Conservation (phyloP, 148 eudicot species). For the Pouteria glomerata region DNA sequence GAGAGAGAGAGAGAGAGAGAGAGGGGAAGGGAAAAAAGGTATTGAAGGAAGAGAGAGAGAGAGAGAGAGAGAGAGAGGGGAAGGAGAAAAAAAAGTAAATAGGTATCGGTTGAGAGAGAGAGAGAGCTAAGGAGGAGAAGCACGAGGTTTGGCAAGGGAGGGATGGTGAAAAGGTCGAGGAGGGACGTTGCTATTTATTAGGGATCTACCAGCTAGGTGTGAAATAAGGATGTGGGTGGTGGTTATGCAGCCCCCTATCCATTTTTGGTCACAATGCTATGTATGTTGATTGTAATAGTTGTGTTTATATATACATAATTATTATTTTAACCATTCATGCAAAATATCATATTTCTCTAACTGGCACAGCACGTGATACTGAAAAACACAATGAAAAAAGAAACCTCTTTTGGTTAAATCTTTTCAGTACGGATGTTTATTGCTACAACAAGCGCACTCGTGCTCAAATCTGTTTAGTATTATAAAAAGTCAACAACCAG, state of each 20-base stretch:
- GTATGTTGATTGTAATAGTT: too few species aligned
- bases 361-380: too few species aligned
- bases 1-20: background rate
- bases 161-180: conserved; percentile 1
- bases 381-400: too few species aligned
- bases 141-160: conserved; percentile 39
- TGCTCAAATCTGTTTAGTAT: too few species aligned
- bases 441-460: too few species aligned
- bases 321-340: too few species aligned
- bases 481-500: too few species aligned
- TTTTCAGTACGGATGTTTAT: too few species aligned
- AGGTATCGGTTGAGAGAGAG: conserved; percentile 9
- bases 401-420: too few species aligned
- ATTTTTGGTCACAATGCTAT: background rate
- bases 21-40: background rate
- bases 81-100: background rate
- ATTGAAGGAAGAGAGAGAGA: background rate
- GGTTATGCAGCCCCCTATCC: conserved; percentile 2
- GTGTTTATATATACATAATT: too few species aligned
- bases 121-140: conserved; percentile 1
- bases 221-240: conserved; percentile 24
- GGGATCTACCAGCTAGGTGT: conserved; percentile 14
- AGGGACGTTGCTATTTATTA: conserved; percentile 12
- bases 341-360: too few species aligned
- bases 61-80: background rate